Conservation (phyloP, 202 grass and related monocot species). For the Digitaria exilis region DNA sequence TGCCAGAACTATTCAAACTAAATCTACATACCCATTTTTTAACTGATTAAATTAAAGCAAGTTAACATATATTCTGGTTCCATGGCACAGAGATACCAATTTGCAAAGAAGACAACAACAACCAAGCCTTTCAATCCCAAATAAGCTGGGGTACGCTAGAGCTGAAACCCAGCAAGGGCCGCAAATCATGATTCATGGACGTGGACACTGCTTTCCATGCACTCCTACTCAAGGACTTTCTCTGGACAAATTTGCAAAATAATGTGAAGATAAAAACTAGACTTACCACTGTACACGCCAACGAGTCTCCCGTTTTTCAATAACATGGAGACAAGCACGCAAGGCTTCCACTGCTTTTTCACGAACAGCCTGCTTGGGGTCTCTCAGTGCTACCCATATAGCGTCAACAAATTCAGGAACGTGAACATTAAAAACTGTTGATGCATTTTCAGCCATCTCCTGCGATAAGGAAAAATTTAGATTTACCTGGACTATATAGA, state of each 20-base stretch:
- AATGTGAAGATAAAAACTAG: constrained; percentile 21
- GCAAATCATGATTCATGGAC: too few species aligned
- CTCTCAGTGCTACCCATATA: constrained; percentile 93
- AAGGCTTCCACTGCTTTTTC: constrained; percentile 94
- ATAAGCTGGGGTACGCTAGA: too few species aligned
- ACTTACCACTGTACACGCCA: constrained; percentile 97
- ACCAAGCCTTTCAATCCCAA: too few species aligned
- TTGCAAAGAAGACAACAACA: background rate
- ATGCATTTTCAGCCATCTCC: constrained; percentile 99
- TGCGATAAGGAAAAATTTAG: constrained; percentile 37
- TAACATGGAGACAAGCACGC: constrained; percentile 93
- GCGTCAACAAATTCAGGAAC: constrained; percentile 98
- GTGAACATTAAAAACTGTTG: constrained; percentile 98
- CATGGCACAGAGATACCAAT: background rate
- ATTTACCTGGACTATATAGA: constrained; percentile 13
- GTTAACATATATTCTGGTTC: background rate
- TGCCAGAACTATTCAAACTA: background rate
- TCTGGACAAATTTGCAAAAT: background rate
- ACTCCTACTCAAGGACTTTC: too few species aligned
- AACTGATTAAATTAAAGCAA: background rate
- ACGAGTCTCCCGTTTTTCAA: constrained; percentile 97
- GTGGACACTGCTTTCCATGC: too few species aligned
- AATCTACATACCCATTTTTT: constrained; percentile 11
- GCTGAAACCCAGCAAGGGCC: too few species aligned
- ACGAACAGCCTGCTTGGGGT: constrained; percentile 80